Evolutionary conservation across 2,329 filamentous ascomycete genomes (phyloP).

Genomic region (Arthrobotrys megalospora): DNA sequence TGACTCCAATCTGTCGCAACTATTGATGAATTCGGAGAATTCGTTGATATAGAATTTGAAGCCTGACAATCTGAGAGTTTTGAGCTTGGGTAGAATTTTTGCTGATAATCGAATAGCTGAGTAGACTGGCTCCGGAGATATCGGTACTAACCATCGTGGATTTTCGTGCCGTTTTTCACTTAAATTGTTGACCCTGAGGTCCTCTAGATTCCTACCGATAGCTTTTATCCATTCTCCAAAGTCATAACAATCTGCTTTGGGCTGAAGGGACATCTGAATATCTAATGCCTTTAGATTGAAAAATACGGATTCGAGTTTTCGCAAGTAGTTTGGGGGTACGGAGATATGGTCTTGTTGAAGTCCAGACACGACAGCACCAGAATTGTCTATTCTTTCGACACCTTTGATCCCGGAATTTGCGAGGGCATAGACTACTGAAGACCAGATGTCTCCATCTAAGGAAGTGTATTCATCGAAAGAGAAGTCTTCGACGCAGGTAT

Average conservation of each 20-base stretch:
- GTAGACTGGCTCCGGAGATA: too few relatives aligned
- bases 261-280: not conserved
- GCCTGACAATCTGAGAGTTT: not conserved
- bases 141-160: too few relatives aligned
- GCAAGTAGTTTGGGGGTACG: not conserved
- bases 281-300: slow-evolving; percentile 4
- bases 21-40: not conserved
- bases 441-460: not conserved
- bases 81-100: not conserved
- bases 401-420: not conserved
- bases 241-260: too few relatives aligned
- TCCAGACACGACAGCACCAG: too few relatives aligned
- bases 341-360: not conserved
- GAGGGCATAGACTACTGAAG: not conserved
- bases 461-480: not conserved
- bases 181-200: not conserved
- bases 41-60: not conserved
- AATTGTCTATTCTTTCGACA: not conserved
- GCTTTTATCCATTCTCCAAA: slow-evolving; percentile 5
- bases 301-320: not conserved
- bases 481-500: too few relatives aligned
- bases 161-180: too few relatives aligned
- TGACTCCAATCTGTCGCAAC: not conserved
- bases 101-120: not conserved
- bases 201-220: slow-evolving; percentile 4